These are phyloP conservation scores for Skeletonema costatum DNA, from an alignment of 108 stramenopile species.

Conservation along the genomic window DNA sequence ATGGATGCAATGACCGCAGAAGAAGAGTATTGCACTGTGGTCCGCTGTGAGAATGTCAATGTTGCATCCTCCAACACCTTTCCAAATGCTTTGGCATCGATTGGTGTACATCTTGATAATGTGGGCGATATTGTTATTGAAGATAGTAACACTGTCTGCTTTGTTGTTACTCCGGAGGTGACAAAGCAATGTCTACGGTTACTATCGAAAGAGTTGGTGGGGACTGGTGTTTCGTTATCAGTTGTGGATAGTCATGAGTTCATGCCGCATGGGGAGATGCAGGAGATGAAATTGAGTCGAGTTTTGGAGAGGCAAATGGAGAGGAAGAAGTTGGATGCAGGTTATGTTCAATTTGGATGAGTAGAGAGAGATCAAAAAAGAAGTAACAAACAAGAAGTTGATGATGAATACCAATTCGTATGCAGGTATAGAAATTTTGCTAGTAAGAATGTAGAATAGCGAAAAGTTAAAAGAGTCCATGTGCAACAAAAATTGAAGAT, in stretches of 20 bases:
- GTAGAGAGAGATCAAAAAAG: no score
- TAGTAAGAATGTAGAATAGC: no score
- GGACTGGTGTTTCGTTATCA: slow-evolving; percentile 24
- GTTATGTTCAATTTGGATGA: slow-evolving; percentile 36
- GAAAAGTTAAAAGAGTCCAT: no score
- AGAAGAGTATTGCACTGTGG: slow-evolving; percentile 30
- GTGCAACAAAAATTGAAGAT: no score
- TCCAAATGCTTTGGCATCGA: slow-evolving; percentile 38
- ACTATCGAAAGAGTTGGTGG: slow-evolving; percentile 45
- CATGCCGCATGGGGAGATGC: slow-evolving; percentile 43
- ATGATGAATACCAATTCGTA: no score
- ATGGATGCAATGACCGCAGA: slow-evolving; percentile 41
- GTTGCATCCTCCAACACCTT: slow-evolving; percentile 33
- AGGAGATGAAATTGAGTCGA: slow-evolving; percentile 48
- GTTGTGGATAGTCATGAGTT: slow-evolving; percentile 35
- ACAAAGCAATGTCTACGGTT: slow-evolving; percentile 34
- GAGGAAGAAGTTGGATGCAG: slow-evolving; percentile 38
- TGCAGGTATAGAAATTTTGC: no score
- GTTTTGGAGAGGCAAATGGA: slow-evolving; percentile 37
- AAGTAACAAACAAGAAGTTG: no score
- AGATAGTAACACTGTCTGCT: slow-evolving; percentile 16
- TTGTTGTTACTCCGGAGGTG: slow-evolving; percentile 43
- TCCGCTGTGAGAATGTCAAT: slow-evolving; percentile 44
- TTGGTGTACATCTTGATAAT: slow-evolving; percentile 37
- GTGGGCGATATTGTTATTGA: slow-evolving; percentile 46